A percentile compares a stretch with the other conserved stretches of the same genome.
Evolutionary conservation across 257 asterid genomes (phyloP).

Genomic region (Nicotiana obtusifolia): DNA sequence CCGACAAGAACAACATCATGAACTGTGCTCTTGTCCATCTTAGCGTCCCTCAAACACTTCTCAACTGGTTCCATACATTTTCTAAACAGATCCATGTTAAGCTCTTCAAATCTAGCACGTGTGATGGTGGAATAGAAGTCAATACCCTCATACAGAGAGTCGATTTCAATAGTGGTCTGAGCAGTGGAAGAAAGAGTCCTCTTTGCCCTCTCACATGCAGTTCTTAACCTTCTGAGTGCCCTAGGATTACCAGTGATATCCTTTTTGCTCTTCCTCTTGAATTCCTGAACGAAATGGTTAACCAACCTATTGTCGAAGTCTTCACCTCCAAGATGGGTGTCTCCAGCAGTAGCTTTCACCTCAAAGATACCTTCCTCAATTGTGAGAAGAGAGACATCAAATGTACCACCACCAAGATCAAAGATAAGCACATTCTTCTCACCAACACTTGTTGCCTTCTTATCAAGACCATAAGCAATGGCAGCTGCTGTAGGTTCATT

Average conservation of each 20-base stretch:
- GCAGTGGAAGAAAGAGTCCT: conserved; percentile 83
- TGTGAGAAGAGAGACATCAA: conserved; percentile 55
- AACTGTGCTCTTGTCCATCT: conserved; percentile 68
- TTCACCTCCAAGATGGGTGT: conserved; percentile 72
- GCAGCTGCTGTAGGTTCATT: conserved; percentile 93
- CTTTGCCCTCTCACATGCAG: conserved; percentile 77
- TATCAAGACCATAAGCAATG: conserved; percentile 83
- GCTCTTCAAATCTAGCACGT: conserved; percentile 78
- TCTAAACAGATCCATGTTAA: conserved; percentile 77
- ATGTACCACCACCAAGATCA: conserved; percentile 85
- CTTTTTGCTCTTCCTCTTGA: conserved; percentile 71
- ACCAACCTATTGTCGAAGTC: conserved; percentile 87
- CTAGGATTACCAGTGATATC: conserved; percentile 72
- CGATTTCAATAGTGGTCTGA: conserved; percentile 75
- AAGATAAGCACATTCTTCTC: conserved; percentile 78
- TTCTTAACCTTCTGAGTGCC: conserved; percentile 69
- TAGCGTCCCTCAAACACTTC: conserved; percentile 77
- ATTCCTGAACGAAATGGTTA: conserved; percentile 76
- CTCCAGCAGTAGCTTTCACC: conserved; percentile 46
- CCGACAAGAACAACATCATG: conserved; percentile 79
- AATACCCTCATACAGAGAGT: conserved; percentile 67
- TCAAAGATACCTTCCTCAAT: conserved; percentile 46
- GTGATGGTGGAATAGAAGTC: conserved; percentile 77
- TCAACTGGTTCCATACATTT: conserved; percentile 84
- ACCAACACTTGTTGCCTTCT: conserved; percentile 73